phyloP scores from a whole-genome alignment of 148 eudicot species.

The Fagopyrum homotropicum region DNA sequence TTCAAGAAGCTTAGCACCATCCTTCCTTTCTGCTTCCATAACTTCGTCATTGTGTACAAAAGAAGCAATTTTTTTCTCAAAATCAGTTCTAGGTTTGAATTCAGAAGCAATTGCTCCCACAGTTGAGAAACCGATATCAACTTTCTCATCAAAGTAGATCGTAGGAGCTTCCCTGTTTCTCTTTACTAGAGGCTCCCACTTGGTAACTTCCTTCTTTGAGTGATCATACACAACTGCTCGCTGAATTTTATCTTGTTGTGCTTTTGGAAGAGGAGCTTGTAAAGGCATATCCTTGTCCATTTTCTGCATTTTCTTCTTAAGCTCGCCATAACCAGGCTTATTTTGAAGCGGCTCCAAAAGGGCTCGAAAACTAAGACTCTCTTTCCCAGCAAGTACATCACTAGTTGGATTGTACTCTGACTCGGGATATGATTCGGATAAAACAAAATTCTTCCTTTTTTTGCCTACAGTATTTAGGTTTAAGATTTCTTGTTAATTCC shows the following conservation, averaged over 20 bases:
- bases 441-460: slow-evolving; percentile 44
- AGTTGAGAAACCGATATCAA: slow-evolving; percentile 54
- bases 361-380: slow-evolving; percentile 59
- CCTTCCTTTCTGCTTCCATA: slow-evolving; percentile 69
- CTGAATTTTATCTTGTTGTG: slow-evolving; percentile 59
- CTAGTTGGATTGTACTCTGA: slow-evolving; percentile 82
- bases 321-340: slow-evolving; percentile 45
- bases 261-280: slow-evolving; percentile 72
- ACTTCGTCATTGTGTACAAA: slow-evolving; percentile 53
- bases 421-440: slow-evolving; percentile 82
- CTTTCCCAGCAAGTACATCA: slow-evolving; percentile 65
- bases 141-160: slow-evolving; percentile 53
- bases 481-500: not conserved
- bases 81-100: slow-evolving; percentile 77
- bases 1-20: slow-evolving; percentile 89
- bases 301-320: slow-evolving; percentile 41
- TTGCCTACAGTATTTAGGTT: slow-evolving; percentile 38
- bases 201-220: slow-evolving; percentile 53
- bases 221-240: slow-evolving; percentile 52
- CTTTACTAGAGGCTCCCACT: slow-evolving; percentile 71
- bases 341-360: slow-evolving; percentile 69
- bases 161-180: slow-evolving; percentile 84
- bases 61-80: slow-evolving; percentile 76
- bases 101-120: slow-evolving; percentile 93
- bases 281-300: slow-evolving; percentile 41